Evolutionary conservation across 2,329 filamentous ascomycete species (phyloP), one percentile per base, ranked within the genome.

Genomic region (Nothopassalora personata): DNA sequence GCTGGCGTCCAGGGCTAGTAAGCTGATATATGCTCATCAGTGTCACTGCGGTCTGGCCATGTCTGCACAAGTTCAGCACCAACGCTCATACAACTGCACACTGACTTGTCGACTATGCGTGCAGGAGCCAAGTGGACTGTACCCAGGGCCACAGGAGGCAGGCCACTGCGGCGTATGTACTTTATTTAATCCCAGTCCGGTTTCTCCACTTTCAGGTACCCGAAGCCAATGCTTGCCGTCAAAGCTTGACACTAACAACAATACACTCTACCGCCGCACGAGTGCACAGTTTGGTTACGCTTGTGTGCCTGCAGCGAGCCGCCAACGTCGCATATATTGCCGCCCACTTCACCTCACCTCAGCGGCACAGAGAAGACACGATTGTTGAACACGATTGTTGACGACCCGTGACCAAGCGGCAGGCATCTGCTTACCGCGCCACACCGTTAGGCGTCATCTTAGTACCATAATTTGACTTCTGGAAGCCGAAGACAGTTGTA

Each of bases 401-500:
- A 43, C 39, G 18, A n/a, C 39, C 5, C 18, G 39, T 43, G 1
- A 49, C 28, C 46, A 10, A 3, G 13, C 18, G 15, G 39, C 49
- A 51, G 49, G 49, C 27, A 51, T 31, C 27, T n/a, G 27, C 27
- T 51, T n/a, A 15, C 19, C 49, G 49, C 28, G 49, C 28, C 49
- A 51, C 30, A 7, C 33, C 27, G 49, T 48, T 46, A 60, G 52
- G 54, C 58, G 47, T 51, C 58, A 45, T 27, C 57, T 39, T 56
- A 49, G 18, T 30, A 55, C 43, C 53, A 43, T 55, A 55, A 36
- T 55, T 55, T 48, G 53, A 54, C 53, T 23, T 55, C 36, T 33
- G 15, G 31, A 8, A 48, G 33, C 55, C 58, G 51, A 56, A 47
- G 34, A 54, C 54, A n/a, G n/a, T n/a, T n/a, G n/a, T n/a, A n/a